Conservation (phyloP, 176 grass and related monocot genomes). For the Microstegium vimineum region DNA sequence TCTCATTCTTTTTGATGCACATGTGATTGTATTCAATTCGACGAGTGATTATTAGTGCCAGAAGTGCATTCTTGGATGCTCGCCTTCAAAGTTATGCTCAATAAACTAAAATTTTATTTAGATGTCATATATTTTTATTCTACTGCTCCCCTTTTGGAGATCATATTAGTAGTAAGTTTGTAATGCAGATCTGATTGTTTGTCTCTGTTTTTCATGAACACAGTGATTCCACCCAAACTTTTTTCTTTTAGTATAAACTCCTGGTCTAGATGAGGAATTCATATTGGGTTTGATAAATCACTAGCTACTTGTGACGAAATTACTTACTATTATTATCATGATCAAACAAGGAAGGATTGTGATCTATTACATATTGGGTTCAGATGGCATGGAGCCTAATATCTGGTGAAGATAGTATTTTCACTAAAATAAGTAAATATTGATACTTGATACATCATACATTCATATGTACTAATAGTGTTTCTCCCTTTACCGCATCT, state of each 20-base stretch:
- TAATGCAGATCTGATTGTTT: slow-evolving; percentile 3
- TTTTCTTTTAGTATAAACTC: slow-evolving; percentile 1
- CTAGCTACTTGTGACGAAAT: slow-evolving; percentile 11
- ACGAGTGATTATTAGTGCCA: background rate
- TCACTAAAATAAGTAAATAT: background rate
- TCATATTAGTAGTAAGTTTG: background rate
- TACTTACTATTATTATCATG: slow-evolving; percentile 6
- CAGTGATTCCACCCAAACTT: background rate
- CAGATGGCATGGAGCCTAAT: slow-evolving; percentile 8
- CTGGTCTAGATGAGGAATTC: slow-evolving; percentile 15
- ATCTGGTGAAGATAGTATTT: background rate
- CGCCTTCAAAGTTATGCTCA: background rate
- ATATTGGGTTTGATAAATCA: slow-evolving; percentile 19
- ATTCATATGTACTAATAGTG: background rate
- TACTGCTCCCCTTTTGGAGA: background rate
- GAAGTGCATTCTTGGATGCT: slow-evolving; percentile 22
- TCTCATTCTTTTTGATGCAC: slow-evolving; percentile 6
- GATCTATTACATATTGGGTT: background rate
- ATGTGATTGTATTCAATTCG: slow-evolving; percentile 9
- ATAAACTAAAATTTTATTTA: background rate
- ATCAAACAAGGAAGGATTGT: background rate
- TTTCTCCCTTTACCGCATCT: background rate
- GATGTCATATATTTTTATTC: slow-evolving; percentile 4
- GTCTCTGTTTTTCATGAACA: background rate
- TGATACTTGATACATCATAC: background rate